Percentiles rank a stretch among this genome's conserved stretches.
Evolutionary conservation across 2,329 filamentous ascomycete genomes (phyloP).

Genomic region (Setomelanomma holmii): DNA sequence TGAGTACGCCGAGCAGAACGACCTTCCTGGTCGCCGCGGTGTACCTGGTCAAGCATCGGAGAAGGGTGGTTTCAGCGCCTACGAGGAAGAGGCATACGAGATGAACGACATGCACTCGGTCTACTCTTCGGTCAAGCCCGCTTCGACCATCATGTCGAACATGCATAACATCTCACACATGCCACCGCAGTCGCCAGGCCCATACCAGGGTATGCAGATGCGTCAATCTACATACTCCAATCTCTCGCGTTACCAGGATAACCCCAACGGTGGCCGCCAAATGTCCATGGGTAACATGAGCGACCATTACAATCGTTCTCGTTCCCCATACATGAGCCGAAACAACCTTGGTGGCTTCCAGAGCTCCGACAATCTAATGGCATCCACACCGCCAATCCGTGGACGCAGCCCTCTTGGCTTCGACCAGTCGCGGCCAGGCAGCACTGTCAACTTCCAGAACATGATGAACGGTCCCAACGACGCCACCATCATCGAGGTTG

Average conservation of each 20-base stretch:
- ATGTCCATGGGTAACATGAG: slow-evolving; percentile 67
- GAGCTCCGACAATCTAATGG: slow-evolving; percentile 51
- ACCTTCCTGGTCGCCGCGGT: slow-evolving; percentile 88
- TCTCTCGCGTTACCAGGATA: slow-evolving; percentile 68
- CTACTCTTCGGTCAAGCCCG: slow-evolving; percentile 88
- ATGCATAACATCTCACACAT: slow-evolving; percentile 78
- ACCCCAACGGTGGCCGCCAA: slow-evolving; percentile 63
- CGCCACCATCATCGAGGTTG: slow-evolving; percentile 79
- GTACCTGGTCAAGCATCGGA: slow-evolving; percentile 59
- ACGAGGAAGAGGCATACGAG: slow-evolving; percentile 82
- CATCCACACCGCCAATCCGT: slow-evolving; percentile 44
- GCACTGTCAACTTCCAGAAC: slow-evolving; percentile 66
- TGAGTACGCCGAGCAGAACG: slow-evolving; percentile 87
- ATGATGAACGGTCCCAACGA: slow-evolving; percentile 74
- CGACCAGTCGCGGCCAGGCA: slow-evolving; percentile 58
- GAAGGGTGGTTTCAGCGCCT: slow-evolving; percentile 66
- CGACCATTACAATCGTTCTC: slow-evolving; percentile 46
- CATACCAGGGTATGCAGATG: slow-evolving; percentile 69
- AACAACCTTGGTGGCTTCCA: slow-evolving; percentile 53
- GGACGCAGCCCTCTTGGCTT: slow-evolving; percentile 60
- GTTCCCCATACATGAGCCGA: slow-evolving; percentile 48
- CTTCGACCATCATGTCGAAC: slow-evolving; percentile 85
- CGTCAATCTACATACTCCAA: slow-evolving; percentile 77
- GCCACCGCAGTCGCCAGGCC: slow-evolving; percentile 78
- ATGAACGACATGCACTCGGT: slow-evolving; percentile 98